phyloP scores from a whole-genome alignment of 2,329 filamentous ascomycete genomes.

The Zarea fungicola region DNA sequence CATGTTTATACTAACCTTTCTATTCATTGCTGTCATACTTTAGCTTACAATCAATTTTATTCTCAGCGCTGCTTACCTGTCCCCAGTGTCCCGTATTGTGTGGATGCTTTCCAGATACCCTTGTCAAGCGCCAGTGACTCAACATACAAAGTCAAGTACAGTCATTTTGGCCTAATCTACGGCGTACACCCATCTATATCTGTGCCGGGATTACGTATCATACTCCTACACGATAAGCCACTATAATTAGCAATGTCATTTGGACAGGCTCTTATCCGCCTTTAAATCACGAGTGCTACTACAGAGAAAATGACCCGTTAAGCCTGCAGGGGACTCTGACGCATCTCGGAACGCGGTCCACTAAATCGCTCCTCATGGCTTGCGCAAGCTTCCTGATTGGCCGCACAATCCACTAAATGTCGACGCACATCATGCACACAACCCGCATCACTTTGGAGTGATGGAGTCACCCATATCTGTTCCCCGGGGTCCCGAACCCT shows the following conservation, averaged over 20 bases:
- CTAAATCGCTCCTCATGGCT: conserved; percentile 23
- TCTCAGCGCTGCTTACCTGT: background rate
- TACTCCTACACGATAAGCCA: too few relatives aligned
- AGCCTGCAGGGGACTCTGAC: conserved; percentile 7
- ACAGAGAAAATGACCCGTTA: background rate
- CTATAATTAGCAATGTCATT: background rate
- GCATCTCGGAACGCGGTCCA: background rate
- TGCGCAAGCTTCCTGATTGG: conserved; percentile 30
- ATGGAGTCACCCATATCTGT: conserved; percentile 6
- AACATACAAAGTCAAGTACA: too few relatives aligned
- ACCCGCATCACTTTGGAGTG: too few relatives aligned
- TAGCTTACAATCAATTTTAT: conserved; percentile 4
- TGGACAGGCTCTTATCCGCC: background rate
- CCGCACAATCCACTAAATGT: conserved; percentile 7
- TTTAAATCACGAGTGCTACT: too few relatives aligned
- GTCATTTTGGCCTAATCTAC: too few relatives aligned
- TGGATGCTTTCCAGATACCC: too few relatives aligned
- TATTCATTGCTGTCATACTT: background rate
- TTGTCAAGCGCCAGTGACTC: too few relatives aligned
- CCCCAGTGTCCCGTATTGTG: too few relatives aligned
- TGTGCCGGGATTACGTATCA: too few relatives aligned
- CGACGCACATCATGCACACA: conserved; percentile 2
- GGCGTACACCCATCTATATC: too few relatives aligned
- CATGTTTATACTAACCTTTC: too few relatives aligned
- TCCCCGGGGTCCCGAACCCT: background rate